Evolutionary conservation across 768 basidiomycete genomes (phyloP), one percentile per base, ranked within the genome.

Genomic region (Mycena filopes): DNA sequence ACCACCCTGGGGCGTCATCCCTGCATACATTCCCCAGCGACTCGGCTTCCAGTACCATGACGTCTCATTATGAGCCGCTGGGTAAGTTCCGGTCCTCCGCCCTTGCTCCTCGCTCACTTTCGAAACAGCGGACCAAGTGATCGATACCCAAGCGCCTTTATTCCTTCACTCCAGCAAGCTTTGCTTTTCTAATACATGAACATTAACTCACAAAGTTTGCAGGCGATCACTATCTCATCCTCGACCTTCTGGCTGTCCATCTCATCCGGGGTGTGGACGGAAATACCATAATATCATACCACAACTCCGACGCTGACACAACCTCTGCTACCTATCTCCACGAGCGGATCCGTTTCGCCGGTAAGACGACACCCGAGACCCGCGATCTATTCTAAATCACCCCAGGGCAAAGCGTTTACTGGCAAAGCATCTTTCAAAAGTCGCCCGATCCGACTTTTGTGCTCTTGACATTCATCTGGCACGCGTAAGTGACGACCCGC

Each of bases 401-500:
- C 3, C n/a, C 23, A 49, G 82, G 82, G 16, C 77, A 80, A 55
- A 81, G 79, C 60, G 83, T 84, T 13, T 84, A 84, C 66, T 85
- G 84, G 83, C 76, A 79, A 60, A 79, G 75, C 43, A 78, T 81
- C 33, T 77, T 82, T 53, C 66, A 72, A 67, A 76, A 75, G 47
- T 80, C 83, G 1, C 74, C 74, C 3, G 88, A 89, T 68, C 86
- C 87, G 0, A 88, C 88, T 0, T 86, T 88, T 59, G 66, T 87
- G 0, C 75, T 89, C 28, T 71, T 89, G 25, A 80, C 84, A 10
- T 81, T 82, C 42, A 73, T 89, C 33, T 89, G 87, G 88, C 85
- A 88, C 54, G 83, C 86, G 4, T 65, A 42, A n/a, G 63, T n/a
- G 18, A 38, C 33, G 23, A 4, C 15, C 26, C 38, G 20, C 38